These are phyloP conservation scores for Hymenoscyphus repandus DNA, from an alignment of 2,329 filamentous ascomycete genomes.

Conservation along the genomic window DNA sequence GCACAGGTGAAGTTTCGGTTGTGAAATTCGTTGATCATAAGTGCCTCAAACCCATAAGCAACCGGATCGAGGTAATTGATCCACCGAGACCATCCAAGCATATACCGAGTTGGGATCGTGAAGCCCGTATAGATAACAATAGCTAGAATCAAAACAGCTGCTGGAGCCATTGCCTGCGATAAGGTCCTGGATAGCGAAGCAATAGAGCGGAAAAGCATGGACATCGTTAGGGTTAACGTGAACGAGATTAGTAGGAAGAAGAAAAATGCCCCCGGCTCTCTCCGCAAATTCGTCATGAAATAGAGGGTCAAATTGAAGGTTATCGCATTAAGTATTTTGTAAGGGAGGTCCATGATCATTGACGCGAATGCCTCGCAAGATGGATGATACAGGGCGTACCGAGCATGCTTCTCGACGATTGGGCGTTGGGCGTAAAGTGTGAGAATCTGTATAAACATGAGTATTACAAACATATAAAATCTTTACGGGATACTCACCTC, in stretches of 20 bases:
- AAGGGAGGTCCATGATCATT: conserved; percentile 49
- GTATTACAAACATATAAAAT: conserved; percentile 35
- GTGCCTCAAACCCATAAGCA: conserved; percentile 70
- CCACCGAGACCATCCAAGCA: conserved; percentile 79
- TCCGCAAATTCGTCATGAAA: conserved; percentile 56
- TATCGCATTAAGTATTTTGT: conserved; percentile 47
- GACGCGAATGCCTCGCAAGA: conserved; percentile 49
- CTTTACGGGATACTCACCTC: conserved; percentile 37
- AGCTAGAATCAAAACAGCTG: conserved; percentile 41
- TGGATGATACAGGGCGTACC: conserved; percentile 44
- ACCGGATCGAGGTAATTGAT: conserved; percentile 61
- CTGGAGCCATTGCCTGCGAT: conserved; percentile 58
- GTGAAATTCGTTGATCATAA: conserved; percentile 76
- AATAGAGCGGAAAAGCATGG: conserved; percentile 80
- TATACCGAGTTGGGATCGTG: conserved; percentile 42
- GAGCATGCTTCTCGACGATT: conserved; percentile 42
- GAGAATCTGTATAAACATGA: conserved; percentile 42
- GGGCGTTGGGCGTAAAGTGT: conserved; percentile 49
- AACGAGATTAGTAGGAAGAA: conserved; percentile 51
- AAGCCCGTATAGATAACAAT: conserved; percentile 35
- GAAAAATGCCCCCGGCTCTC: conserved; percentile 74
- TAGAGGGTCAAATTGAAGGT: conserved; percentile 54
- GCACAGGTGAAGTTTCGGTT: conserved; percentile 51
- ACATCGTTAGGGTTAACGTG: conserved; percentile 48
- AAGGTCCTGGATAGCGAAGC: conserved; percentile 67